These are phyloP conservation scores for Avena sativa DNA, from an alignment of 176 grass and related monocot species.

Conservation along the genomic window DNA sequence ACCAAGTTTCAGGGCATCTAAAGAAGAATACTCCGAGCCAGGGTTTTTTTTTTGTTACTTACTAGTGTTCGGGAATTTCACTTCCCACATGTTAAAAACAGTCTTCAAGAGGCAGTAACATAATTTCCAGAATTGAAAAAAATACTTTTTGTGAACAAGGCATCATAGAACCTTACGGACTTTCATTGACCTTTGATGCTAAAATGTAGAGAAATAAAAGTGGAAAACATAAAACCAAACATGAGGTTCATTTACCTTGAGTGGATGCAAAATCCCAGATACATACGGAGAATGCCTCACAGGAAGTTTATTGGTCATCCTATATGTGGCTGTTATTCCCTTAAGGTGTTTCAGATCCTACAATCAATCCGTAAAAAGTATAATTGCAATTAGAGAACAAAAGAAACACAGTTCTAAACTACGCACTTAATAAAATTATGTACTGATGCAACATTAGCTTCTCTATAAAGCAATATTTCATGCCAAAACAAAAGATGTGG, in stretches of 20 bases:
- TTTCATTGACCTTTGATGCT: neutral
- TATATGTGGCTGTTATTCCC: conserved; percentile 96
- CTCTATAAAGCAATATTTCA: conserved; percentile 8
- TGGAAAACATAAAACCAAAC: conserved; percentile 36
- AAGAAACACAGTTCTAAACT: neutral
- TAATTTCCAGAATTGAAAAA: neutral
- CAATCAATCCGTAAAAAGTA: conserved; percentile 27
- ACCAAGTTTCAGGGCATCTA: neutral
- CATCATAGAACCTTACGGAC: neutral
- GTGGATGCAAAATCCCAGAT: conserved; percentile 82
- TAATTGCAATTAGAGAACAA: conserved; percentile 28
- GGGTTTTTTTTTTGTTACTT: neutral
- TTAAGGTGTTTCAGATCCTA: conserved; percentile 94
- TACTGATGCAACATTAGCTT: neutral
- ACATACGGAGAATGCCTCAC: conserved; percentile 96
- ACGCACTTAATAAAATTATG: neutral
- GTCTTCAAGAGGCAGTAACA: neutral
- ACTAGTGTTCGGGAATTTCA: neutral
- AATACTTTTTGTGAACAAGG: neutral
- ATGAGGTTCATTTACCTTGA: conserved; percentile 74
- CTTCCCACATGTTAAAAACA: neutral
- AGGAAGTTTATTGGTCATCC: conserved; percentile 97
- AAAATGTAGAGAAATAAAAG: conserved; percentile 12
- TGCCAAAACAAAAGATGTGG: neutral
- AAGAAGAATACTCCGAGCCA: neutral